A percentile compares a stretch with the other conserved stretches of the same genome.
Evolutionary conservation across 306 rosid genomes (phyloP).

Genomic region (Glycine tomentella): DNA sequence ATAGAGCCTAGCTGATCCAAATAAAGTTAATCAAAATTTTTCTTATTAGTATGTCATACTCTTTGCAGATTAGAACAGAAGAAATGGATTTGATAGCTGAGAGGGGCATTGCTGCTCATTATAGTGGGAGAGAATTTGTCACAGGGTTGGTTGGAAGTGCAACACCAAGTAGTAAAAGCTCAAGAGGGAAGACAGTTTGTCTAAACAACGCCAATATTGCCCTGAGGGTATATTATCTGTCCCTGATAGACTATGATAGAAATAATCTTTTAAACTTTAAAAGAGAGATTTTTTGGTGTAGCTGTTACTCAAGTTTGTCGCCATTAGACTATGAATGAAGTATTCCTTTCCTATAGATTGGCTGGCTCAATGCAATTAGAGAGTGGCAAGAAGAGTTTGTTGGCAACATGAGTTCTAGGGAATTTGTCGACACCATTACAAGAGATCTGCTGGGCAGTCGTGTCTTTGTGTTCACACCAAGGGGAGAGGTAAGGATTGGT

Average conservation of each 20-base stretch:
- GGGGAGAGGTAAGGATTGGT: conserved; percentile 84
- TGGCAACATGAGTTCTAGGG: conserved; percentile 99
- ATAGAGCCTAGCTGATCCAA: conserved; percentile 23
- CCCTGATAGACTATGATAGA: conserved; percentile 39
- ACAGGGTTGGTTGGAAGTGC: conserved; percentile 76
- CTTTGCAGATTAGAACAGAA: conserved; percentile 90
- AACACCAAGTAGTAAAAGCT: conserved; percentile 69
- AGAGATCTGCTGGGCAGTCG: conserved; percentile 97
- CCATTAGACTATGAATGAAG: conserved; percentile 19
- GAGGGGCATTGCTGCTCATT: conserved; percentile 99
- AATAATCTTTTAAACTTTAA: conserved; percentile 34
- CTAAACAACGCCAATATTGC: conserved; percentile 97
- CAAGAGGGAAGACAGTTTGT: conserved; percentile 85
- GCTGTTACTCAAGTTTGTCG: conserved; percentile 33
- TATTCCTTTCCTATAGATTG: conserved; percentile 74
- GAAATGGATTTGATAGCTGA: conserved; percentile 98
- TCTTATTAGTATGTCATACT: too few relatives aligned
- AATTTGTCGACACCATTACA: conserved; percentile 93
- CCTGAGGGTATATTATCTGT: conserved; percentile 76
- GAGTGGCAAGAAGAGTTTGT: conserved; percentile 99
- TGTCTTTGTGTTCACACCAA: conserved; percentile 97
- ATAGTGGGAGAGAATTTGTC: conserved; percentile 80
- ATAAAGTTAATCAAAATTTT: too few relatives aligned
- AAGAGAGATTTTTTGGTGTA: conserved; percentile 42
- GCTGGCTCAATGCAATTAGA: conserved; percentile 99